Conservation (phyloP, 371 early-diverging fungal species). For the Chytridium lagenaria region DNA sequence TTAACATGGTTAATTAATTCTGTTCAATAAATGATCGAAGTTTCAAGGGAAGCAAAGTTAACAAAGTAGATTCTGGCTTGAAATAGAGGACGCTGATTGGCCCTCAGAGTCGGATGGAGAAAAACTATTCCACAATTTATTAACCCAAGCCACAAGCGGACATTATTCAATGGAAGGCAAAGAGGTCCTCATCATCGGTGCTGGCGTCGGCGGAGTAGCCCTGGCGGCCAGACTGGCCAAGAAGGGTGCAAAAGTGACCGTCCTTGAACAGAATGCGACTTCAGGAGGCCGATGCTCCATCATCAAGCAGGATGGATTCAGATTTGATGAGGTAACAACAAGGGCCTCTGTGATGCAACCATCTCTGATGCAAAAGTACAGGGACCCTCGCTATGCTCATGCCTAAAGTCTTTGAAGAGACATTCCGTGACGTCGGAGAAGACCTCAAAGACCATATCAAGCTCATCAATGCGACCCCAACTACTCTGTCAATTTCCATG, state of each 20-base stretch:
- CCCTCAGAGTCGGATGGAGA: too few relatives aligned
- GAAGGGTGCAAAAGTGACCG: slow-evolving; percentile 61
- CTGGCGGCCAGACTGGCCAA: slow-evolving; percentile 65
- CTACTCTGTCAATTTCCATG: slow-evolving; percentile 66
- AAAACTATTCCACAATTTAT: too few relatives aligned
- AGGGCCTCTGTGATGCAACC: not conserved
- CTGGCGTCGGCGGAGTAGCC: slow-evolving; percentile 67
- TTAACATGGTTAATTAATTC: too few relatives aligned
- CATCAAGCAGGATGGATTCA: slow-evolving; percentile 54
- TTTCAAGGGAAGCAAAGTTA: too few relatives aligned
- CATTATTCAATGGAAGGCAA: not conserved
- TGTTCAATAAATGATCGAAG: too few relatives aligned
- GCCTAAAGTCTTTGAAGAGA: slow-evolving; percentile 64
- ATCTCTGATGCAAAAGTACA: slow-evolving; percentile 20
- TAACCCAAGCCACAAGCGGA: too few relatives aligned
- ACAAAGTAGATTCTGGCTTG: too few relatives aligned
- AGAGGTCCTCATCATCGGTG: slow-evolving; percentile 40
- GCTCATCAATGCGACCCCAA: slow-evolving; percentile 66
- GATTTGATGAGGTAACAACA: slow-evolving; percentile 57
- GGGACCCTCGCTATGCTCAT: slow-evolving; percentile 69
- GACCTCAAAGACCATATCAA: slow-evolving; percentile 58
- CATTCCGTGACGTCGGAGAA: slow-evolving; percentile 65
- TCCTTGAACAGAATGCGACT: slow-evolving; percentile 67
- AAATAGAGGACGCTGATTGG: too few relatives aligned
- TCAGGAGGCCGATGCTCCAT: slow-evolving; percentile 67